Evolutionary conservation across 2,329 filamentous ascomycete genomes (phyloP).

Genomic region (Fusarium sulawesiense): DNA sequence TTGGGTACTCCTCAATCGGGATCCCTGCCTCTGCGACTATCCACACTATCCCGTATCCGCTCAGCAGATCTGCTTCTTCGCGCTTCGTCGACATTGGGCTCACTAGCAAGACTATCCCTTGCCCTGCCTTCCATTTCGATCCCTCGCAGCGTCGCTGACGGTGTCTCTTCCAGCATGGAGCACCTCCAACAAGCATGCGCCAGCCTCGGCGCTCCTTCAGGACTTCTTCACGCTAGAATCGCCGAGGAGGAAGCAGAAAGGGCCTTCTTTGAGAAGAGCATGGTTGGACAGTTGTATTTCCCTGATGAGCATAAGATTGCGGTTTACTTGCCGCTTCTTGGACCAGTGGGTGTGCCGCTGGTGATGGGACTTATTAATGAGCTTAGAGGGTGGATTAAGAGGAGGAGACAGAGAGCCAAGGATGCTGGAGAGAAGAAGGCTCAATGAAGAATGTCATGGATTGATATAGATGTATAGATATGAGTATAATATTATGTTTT

Average conservation of each 20-base stretch:
- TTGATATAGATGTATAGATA: conserved; percentile 30
- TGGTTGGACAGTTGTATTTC: conserved; percentile 99
- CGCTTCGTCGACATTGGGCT: conserved; percentile 93
- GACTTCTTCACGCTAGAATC: conserved; percentile 82
- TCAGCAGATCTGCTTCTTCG: conserved; percentile 87
- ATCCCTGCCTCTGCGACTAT: conserved; percentile 85
- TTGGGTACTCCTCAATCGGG: conserved; percentile 86
- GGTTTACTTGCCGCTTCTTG: conserved; percentile 91
- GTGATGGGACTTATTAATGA: conserved; percentile 87
- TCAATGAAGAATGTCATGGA: conserved; percentile 39
- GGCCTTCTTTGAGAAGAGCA: conserved; percentile 98
- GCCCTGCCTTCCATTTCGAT: conserved; percentile 93
- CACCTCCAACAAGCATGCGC: conserved; percentile 83
- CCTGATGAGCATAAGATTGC: conserved; percentile 98
- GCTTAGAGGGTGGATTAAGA: conserved; percentile 70
- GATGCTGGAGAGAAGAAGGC: conserved; percentile 55
- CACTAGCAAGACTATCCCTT: conserved; percentile 83
- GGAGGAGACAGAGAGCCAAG: conserved; percentile 58
- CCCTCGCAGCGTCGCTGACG: conserved; percentile 84
- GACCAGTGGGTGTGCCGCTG: conserved; percentile 89
- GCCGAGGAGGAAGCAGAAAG: conserved; percentile 91
- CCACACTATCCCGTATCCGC: conserved; percentile 85
- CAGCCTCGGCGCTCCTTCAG: conserved; percentile 72
- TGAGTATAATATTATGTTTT: conserved; percentile 22
- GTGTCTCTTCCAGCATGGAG: conserved; percentile 81